phyloP scores from a whole-genome alignment of 2,329 filamentous ascomycete genomes.

The Lomentospora prolificans region DNA sequence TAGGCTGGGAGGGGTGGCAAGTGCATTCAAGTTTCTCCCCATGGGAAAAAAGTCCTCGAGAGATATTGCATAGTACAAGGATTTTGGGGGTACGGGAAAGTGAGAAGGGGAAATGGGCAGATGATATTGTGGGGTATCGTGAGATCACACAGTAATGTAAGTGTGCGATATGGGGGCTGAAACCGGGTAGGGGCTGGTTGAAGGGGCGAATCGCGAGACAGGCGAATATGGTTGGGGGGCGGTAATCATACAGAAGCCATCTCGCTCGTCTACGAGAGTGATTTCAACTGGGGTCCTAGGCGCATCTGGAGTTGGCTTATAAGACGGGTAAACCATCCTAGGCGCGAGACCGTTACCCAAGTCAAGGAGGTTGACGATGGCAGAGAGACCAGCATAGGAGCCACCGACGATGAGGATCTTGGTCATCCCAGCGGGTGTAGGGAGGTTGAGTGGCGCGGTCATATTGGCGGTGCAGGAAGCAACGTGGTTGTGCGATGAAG shows the following conservation, averaged over 20 bases:
- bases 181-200: slow-evolving; percentile 7
- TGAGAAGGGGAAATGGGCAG: background rate
- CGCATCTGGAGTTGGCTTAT: slow-evolving; percentile 28
- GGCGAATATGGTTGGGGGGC: background rate
- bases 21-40: no score
- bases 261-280: slow-evolving; percentile 68
- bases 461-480: background rate
- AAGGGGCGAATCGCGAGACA: background rate
- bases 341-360: slow-evolving; percentile 46
- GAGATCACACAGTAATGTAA: no score
- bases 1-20: background rate
- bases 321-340: slow-evolving; percentile 30
- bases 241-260: slow-evolving; percentile 62
- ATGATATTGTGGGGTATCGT: background rate
- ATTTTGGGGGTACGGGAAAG: no score
- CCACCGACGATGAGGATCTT: slow-evolving; percentile 60
- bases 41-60: no score
- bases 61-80: background rate
- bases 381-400: slow-evolving; percentile 61
- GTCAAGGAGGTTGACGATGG: slow-evolving; percentile 58
- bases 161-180: no score
- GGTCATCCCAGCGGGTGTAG: background rate
- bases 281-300: slow-evolving; percentile 52
- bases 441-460: background rate
- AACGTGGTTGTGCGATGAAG: background rate